Evolutionary conservation across 176 grass and related monocot genomes (phyloP).

Genomic region (Triticum urartu): DNA sequence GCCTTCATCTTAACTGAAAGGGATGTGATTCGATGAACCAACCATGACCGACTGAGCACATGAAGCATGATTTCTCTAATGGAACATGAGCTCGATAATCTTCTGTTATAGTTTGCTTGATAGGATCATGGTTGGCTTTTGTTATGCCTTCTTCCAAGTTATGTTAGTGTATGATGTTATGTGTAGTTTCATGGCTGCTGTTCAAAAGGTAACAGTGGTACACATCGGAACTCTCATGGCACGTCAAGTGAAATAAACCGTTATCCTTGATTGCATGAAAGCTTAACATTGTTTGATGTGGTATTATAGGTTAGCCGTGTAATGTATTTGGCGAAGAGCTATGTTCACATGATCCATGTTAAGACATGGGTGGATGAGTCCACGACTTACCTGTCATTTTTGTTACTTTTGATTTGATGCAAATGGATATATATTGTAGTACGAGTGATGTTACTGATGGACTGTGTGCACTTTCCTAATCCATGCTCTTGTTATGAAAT

Average conservation of each 20-base stretch:
- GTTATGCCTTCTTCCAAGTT: not conserved
- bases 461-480: not conserved
- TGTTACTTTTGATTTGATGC: not conserved
- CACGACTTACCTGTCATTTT: not conserved
- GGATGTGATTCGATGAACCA: not conserved
- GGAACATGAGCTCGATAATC: not conserved
- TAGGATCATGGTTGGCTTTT: not conserved
- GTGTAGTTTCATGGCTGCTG: not conserved
- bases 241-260: not conserved
- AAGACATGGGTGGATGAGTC: not conserved
- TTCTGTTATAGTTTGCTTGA: not conserved
- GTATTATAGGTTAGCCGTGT: not conserved
- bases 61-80: not conserved
- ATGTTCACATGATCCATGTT: not conserved
- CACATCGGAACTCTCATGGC: not conserved
- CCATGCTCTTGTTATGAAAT: constrained; percentile 4
- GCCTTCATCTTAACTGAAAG: not conserved
- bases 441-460: not conserved
- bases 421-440: not conserved
- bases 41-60: not conserved
- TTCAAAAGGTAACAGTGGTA: not conserved
- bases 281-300: not conserved
- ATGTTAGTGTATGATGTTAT: not conserved
- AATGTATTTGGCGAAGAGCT: not conserved
- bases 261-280: not conserved